phyloP scores from a whole-genome alignment of 2,329 filamentous ascomycete species.

The Lachnellula arida region DNA sequence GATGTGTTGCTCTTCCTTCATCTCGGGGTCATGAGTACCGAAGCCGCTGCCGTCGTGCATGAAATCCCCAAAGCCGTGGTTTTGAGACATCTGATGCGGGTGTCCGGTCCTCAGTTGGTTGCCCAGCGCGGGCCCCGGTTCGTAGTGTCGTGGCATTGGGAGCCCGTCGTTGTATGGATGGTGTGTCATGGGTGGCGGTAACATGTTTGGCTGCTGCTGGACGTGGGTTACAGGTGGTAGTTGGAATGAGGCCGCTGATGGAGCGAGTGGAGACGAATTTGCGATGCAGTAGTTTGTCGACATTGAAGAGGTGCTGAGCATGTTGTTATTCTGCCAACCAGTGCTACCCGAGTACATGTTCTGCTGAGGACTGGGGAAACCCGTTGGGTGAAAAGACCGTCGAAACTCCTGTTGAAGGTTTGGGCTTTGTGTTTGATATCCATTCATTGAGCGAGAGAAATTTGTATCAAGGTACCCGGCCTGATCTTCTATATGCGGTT shows the following conservation, averaged over 20 bases:
- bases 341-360: constrained; percentile 8
- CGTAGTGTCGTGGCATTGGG: constrained; percentile 11
- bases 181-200: constrained; percentile 12
- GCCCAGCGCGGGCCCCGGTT: constrained; percentile 10
- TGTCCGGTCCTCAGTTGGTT: constrained; percentile 17
- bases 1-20: constrained; percentile 4
- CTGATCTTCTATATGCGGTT: constrained; percentile 15
- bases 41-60: constrained; percentile 2
- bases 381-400: constrained; percentile 11
- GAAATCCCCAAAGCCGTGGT: constrained; percentile 4
- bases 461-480: constrained; percentile 5
- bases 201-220: constrained; percentile 12
- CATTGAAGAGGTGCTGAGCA: constrained; percentile 12
- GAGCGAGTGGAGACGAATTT: constrained; percentile 16
- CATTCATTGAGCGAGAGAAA: constrained; percentile 2
- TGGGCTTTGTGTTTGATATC: constrained; percentile 15
- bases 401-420: constrained; percentile 15
- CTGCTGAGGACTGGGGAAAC: constrained; percentile 14
- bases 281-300: constrained; percentile 15
- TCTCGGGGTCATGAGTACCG: neutral
- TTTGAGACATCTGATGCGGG: constrained; percentile 11
- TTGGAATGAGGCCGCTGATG: constrained; percentile 12
- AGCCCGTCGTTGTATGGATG: constrained; percentile 11
- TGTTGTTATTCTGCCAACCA: constrained; percentile 10
- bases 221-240: constrained; percentile 12